phyloP scores from a whole-genome alignment of 345 rosid genomes.

The Corymbia maculata region DNA sequence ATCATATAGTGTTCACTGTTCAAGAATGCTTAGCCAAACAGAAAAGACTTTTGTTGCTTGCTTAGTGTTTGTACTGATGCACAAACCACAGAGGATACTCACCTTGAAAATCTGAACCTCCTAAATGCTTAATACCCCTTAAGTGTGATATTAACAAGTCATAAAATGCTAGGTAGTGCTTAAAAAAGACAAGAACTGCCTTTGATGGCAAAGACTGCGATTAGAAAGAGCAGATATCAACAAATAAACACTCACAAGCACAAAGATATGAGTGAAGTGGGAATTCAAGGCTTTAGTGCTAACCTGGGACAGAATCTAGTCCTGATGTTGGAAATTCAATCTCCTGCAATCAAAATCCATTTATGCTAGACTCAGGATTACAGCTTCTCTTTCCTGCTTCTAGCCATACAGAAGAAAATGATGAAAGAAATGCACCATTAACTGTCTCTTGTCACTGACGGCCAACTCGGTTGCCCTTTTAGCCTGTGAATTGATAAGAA shows the following conservation, averaged over 20 bases:
- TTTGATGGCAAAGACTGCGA: not conserved
- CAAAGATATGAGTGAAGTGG: not conserved
- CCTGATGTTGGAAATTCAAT: slow-evolving; percentile 95
- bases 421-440: slow-evolving; percentile 53
- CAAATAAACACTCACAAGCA: not conserved
- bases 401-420: not conserved
- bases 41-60: not conserved
- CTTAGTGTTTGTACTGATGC: not conserved
- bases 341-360: slow-evolving; percentile 49
- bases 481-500: slow-evolving; percentile 35
- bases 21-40: not conserved
- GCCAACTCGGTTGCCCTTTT: slow-evolving; percentile 66
- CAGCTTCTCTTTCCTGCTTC: not conserved
- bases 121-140: not conserved
- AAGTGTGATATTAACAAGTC: not conserved
- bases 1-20: not conserved
- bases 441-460: slow-evolving; percentile 45
- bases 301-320: slow-evolving; percentile 87
- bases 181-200: not conserved
- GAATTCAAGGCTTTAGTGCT: not conserved
- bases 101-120: not conserved
- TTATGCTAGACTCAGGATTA: not conserved
- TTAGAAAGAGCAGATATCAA: not conserved
- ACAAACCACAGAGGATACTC: not conserved
- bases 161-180: not conserved